Evolutionary conservation across 2,329 filamentous ascomycete genomes (phyloP).

Genomic region (Mycosphaerella sp.): DNA sequence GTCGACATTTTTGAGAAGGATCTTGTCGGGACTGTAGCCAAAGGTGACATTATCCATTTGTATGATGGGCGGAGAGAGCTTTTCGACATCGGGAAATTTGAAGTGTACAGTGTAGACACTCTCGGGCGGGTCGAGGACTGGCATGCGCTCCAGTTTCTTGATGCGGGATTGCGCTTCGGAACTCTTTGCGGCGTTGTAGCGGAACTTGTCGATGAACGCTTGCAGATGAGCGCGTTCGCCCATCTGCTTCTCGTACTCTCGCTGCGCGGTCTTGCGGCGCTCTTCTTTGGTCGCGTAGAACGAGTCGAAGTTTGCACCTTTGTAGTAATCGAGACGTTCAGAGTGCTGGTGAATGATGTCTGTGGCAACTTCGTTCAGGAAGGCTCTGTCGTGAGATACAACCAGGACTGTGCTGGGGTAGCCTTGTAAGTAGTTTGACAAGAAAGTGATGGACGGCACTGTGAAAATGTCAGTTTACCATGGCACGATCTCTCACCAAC

Average conservation of each 20-base stretch:
- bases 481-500: no score
- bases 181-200: conserved; percentile 98
- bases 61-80: conserved; percentile 92
- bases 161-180: conserved; percentile 97
- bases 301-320: conserved; percentile 88
- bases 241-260: conserved; percentile 99
- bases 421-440: conserved; percentile 86
- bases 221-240: conserved; percentile 86
- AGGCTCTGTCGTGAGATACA: conserved; percentile 97
- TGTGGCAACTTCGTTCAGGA: conserved; percentile 97
- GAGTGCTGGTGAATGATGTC: conserved; percentile 99
- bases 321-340: conserved; percentile 96
- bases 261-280: conserved; percentile 89
- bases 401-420: conserved; percentile 95
- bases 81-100: conserved; percentile 95
- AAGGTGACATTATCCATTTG: conserved; percentile 94
- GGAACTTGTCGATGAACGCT: conserved; percentile 99
- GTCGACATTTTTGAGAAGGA: conserved; percentile 78
- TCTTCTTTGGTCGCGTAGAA: conserved; percentile 98
- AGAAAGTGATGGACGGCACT: conserved; percentile 97
- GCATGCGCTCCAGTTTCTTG: conserved; percentile 98
- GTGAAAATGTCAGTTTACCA: no score
- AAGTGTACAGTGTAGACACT: conserved; percentile 94
- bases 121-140: conserved; percentile 81
- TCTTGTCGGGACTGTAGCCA: conserved; percentile 74